Base-by-base conservation (phyloP, 106 monocot genomes). In the Platanthera zijinensis region DNA sequence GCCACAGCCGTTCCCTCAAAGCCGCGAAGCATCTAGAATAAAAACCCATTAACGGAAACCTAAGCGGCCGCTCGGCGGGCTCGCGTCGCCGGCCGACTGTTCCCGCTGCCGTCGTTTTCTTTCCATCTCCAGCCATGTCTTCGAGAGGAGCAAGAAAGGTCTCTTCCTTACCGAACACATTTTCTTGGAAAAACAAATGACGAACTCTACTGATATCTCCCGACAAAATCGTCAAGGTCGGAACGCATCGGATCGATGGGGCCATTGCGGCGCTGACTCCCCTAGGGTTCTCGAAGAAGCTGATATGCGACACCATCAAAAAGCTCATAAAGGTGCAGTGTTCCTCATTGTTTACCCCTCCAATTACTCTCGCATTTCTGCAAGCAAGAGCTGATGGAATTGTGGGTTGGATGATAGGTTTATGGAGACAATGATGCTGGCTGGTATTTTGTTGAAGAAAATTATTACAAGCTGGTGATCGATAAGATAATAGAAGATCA, bases 401-500 rank as follows among this genome's bases (percentile, higher is more conserved):
- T 5, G 47, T 70, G 46, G 13, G 0, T 70, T 70, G 70, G n/a
- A 47, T 46, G 70, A 39, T 17, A 70, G 70, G 70, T 28, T 45
- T 70, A 70, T 70, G 70, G 48, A 48, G 70, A 70, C 10, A 70
- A 70, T n/a, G 70, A 70, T 70, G 70, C 48, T 1, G 70, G 48
- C 14, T 70, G 70, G 70, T 70, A 70, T 70, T 70, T 70, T 70
- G 70, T 70, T 17, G 70, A 70, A 70, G 70, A 70, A 48, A 48
- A 48, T 48, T 70, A 70, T 48, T 70, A 70, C 70, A 70, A n/a
- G 70, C 47, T 70, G 13, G 70, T 15, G 17, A 70, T 70, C 19
- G 70, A 70, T 48, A 70, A 46, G 70, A 70, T 70, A 47, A 48
- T 70, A 8, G 70, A 70, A 70, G 48, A 70, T 1, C 70, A 70